phyloP scores from a whole-genome alignment of 768 basidiomycete genomes.

The Collybiopsis luxurians region DNA sequence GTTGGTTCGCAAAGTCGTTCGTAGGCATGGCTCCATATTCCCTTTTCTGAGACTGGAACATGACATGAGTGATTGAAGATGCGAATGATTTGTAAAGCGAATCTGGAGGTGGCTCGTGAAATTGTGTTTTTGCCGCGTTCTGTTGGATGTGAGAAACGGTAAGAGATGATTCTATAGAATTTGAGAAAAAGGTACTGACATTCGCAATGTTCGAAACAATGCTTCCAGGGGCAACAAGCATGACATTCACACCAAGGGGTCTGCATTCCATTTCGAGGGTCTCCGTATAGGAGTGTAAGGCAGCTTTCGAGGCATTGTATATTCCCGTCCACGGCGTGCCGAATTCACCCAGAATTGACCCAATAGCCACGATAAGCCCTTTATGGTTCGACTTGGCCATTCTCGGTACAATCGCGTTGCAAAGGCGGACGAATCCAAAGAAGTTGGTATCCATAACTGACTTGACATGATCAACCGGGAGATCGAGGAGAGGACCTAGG shows the following conservation, averaged over 20 bases:
- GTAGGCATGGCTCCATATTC: conserved; percentile 5
- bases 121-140: neutral
- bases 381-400: conserved; percentile 24
- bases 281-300: conserved; percentile 26
- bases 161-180: neutral
- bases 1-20: neutral
- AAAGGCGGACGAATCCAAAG: conserved; percentile 23
- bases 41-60: conserved; percentile 2
- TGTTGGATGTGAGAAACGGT: neutral
- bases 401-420: conserved; percentile 24
- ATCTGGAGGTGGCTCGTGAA: neutral
- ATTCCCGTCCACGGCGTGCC: conserved; percentile 27
- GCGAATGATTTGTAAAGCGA: conserved; percentile 4
- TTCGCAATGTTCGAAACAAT: conserved; percentile 17
- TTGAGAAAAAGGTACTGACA: conserved; percentile 2
- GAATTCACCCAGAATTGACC: conserved; percentile 25
- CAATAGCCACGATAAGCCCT: conserved; percentile 28
- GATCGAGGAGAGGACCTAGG: conserved; percentile 24
- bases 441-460: conserved; percentile 25
- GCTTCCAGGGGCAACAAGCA: conserved; percentile 25
- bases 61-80: neutral
- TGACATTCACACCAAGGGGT: conserved; percentile 25
- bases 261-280: conserved; percentile 27
- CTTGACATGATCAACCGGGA: conserved; percentile 19
- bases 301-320: conserved; percentile 29